Conservation (phyloP, 2,329 filamentous ascomycete species). For the Aspergillus intermedius region DNA sequence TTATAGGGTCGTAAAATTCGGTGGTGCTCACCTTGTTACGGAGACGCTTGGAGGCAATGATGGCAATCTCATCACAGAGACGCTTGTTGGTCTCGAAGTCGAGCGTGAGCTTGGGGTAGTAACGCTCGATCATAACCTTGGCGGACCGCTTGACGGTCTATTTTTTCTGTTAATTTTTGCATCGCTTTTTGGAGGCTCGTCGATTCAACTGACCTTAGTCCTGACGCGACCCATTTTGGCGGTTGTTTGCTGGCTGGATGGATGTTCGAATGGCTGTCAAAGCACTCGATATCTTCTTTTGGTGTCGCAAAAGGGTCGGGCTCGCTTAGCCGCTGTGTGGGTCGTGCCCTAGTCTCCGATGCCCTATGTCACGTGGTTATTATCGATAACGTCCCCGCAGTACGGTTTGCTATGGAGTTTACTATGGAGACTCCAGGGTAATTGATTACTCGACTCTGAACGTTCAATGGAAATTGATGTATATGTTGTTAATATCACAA, state of each 20-base stretch:
- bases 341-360: slow-evolving; percentile 12
- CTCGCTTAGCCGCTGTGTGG: slow-evolving; percentile 23
- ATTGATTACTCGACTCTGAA: slow-evolving; percentile 5
- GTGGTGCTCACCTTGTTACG: slow-evolving; percentile 77
- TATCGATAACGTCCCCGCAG: not conserved
- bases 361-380: slow-evolving; percentile 16
- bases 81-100: slow-evolving; percentile 99
- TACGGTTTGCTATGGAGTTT: not conserved
- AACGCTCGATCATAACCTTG: slow-evolving; percentile 99
- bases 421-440: slow-evolving; percentile 6
- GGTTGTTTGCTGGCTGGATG: slow-evolving; percentile 28
- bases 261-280: slow-evolving; percentile 19
- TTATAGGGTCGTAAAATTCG: not conserved
- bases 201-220: slow-evolving; percentile 25
- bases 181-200: not conserved
- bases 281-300: slow-evolving; percentile 11
- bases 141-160: slow-evolving; percentile 73
- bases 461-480: not conserved
- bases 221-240: slow-evolving; percentile 46
- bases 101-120: slow-evolving; percentile 95
- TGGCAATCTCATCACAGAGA: slow-evolving; percentile 99
- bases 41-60: slow-evolving; percentile 97
- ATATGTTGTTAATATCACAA: slow-evolving; percentile 21
- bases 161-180: not conserved
- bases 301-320: slow-evolving; percentile 5